Conservation (phyloP, 2,329 filamentous ascomycete genomes). For the Pseudogymnoascus sp. region DNA sequence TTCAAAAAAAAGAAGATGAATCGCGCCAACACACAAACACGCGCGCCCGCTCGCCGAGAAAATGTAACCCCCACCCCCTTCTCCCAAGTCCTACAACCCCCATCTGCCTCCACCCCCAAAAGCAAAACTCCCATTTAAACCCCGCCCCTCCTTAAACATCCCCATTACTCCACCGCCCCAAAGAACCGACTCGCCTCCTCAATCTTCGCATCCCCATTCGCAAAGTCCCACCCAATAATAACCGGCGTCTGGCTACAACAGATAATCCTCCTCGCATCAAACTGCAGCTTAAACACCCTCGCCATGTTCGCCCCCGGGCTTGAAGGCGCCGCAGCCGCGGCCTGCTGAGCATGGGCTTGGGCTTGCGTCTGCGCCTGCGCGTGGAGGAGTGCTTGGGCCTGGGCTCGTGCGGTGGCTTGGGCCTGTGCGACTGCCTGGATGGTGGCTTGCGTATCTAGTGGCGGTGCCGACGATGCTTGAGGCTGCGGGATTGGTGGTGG, state of each 20-base stretch:
- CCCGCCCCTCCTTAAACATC: background rate
- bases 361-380: conserved; percentile 33
- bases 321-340: conserved; percentile 11
- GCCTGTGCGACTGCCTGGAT: background rate
- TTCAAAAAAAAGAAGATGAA: background rate
- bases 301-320: conserved; percentile 33
- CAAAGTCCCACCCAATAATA: conserved; percentile 98
- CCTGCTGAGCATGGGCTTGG: conserved; percentile 14
- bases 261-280: conserved; percentile 86
- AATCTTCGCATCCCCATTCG: conserved; percentile 74
- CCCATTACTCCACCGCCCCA: conserved; percentile 47
- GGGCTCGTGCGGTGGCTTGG: background rate
- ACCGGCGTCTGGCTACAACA: conserved; percentile 87
- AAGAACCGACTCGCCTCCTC: conserved; percentile 76
- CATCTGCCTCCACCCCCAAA: background rate
- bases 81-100: background rate
- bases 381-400: conserved; percentile 17
- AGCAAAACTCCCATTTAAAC: background rate
- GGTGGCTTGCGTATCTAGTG: background rate
- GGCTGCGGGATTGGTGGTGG: background rate
- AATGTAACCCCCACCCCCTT: background rate
- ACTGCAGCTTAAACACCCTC: conserved; percentile 92
- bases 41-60: background rate
- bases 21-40: background rate
- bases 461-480: background rate